Evolutionary conservation across 306 rosid genomes (phyloP).

Genomic region (Acmispon strigosus): DNA sequence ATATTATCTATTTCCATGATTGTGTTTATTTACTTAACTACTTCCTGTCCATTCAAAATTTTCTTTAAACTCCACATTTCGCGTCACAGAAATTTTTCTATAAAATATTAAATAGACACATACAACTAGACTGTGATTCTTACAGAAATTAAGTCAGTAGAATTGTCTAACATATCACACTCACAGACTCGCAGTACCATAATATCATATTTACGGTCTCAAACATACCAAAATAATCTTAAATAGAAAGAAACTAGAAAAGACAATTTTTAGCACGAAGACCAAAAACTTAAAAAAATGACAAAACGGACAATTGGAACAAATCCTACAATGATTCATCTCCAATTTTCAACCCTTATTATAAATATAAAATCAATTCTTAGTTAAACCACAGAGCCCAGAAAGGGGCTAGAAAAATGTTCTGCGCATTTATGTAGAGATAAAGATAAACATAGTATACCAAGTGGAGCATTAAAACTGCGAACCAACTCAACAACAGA

Average conservation of each 20-base stretch:
- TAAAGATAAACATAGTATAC: conserved; percentile 28
- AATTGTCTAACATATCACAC: background rate
- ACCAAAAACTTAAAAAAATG: background rate
- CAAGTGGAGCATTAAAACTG: conserved; percentile 67
- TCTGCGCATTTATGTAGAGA: background rate
- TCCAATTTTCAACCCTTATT: background rate
- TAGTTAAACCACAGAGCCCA: background rate
- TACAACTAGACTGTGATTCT: background rate
- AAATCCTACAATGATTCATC: background rate
- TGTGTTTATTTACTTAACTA: background rate
- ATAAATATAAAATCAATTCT: background rate
- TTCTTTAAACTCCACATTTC: background rate
- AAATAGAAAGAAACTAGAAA: background rate
- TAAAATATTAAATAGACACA: no score
- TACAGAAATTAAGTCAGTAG: background rate
- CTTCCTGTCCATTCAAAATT: background rate
- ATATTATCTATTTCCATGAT: background rate
- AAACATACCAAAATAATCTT: background rate
- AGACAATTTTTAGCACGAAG: background rate
- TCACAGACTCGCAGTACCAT: no score
- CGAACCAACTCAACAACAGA: conserved; percentile 66
- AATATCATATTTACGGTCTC: background rate
- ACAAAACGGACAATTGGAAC: background rate
- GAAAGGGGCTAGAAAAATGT: background rate
- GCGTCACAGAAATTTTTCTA: background rate